Percentiles rank a stretch among this genome's conserved stretches.
Conservation (phyloP, 257 asterid genomes). For the Leonotis leonurus region DNA sequence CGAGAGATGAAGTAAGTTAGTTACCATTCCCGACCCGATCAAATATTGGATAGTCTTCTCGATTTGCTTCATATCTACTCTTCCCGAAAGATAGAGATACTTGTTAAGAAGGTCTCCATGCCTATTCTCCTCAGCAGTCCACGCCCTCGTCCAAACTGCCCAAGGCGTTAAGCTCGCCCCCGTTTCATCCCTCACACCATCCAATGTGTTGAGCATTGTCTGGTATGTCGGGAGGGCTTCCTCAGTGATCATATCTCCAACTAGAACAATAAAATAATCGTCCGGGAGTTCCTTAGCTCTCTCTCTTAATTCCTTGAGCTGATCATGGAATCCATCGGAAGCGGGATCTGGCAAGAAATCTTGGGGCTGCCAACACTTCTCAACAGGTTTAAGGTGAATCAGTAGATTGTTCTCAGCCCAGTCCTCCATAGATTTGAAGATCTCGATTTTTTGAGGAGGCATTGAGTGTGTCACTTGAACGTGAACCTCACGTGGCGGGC, state of each 20-base stretch:
- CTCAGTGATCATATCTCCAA: slow-evolving; percentile 87
- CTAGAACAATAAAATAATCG: slow-evolving; percentile 65
- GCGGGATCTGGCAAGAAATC: slow-evolving; percentile 81
- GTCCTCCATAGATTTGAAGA: slow-evolving; percentile 52
- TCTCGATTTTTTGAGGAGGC: slow-evolving; percentile 73
- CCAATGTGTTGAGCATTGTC: slow-evolving; percentile 77
- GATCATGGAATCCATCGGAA: slow-evolving; percentile 69
- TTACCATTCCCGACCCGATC: slow-evolving; percentile 89
- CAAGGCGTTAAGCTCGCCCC: slow-evolving; percentile 82
- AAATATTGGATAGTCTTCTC: slow-evolving; percentile 82
- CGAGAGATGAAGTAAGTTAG: background rate
- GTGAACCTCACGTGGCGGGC: slow-evolving; percentile 59
- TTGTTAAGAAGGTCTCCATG: slow-evolving; percentile 84
- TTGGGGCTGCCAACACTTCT: slow-evolving; percentile 87
- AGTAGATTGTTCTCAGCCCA: slow-evolving; percentile 68
- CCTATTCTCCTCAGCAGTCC: slow-evolving; percentile 89
- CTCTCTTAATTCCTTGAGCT: slow-evolving; percentile 58
- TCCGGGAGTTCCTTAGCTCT: slow-evolving; percentile 74
- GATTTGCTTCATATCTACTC: slow-evolving; percentile 74
- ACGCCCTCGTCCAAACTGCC: slow-evolving; percentile 86
- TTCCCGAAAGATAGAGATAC: slow-evolving; percentile 67
- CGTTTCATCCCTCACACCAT: slow-evolving; percentile 79
- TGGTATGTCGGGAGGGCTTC: slow-evolving; percentile 91
- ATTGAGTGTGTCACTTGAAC: slow-evolving; percentile 76
- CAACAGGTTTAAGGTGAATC: slow-evolving; percentile 69